Evolutionary conservation across 805 yeast species (phyloP).

Genomic region (Debaryomyces maramus): DNA sequence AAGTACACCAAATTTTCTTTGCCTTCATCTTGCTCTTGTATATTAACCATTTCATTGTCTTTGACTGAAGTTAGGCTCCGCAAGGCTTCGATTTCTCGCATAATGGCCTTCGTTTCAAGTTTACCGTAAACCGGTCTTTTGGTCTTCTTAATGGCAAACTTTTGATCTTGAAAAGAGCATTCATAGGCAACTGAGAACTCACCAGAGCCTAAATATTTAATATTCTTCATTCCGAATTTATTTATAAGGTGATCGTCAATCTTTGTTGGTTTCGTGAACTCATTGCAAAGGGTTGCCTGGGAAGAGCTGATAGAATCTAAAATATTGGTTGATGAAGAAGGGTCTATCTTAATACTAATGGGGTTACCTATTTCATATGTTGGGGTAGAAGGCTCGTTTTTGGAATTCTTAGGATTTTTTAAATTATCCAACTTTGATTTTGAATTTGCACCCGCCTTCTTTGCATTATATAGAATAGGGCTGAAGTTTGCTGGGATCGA

Average conservation of each 20-base stretch:
- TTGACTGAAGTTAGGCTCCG: conserved; percentile 41
- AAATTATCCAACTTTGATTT: conserved; percentile 3
- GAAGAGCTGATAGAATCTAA: conserved; percentile 20
- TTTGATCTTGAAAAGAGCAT: conserved; percentile 64
- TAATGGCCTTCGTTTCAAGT: conserved; percentile 58
- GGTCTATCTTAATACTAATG: background rate
- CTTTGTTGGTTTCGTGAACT: conserved; percentile 6
- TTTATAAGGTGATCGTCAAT: conserved; percentile 47
- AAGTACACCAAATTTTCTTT: conserved; percentile 76
- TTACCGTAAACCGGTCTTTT: conserved; percentile 56
- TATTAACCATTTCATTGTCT: conserved; percentile 31
- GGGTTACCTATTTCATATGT: conserved; percentile 6
- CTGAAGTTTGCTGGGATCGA: conserved; percentile 30
- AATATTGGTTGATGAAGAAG: conserved; percentile 4
- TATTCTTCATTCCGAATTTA: conserved; percentile 56
- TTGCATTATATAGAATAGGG: conserved; percentile 16
- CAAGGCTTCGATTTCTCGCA: conserved; percentile 78
- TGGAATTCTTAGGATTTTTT: conserved; percentile 4
- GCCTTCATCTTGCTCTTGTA: conserved; percentile 54
- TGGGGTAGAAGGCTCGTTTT: conserved; percentile 21
- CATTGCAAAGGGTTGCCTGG: conserved; percentile 15
- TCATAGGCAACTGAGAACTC: conserved; percentile 89
- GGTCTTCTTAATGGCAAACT: conserved; percentile 86
- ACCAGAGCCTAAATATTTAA: conserved; percentile 75
- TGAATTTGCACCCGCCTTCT: background rate